Base-by-base conservation (phyloP, 768 basidiomycete genomes). In the Fomitopsis pulvina region DNA sequence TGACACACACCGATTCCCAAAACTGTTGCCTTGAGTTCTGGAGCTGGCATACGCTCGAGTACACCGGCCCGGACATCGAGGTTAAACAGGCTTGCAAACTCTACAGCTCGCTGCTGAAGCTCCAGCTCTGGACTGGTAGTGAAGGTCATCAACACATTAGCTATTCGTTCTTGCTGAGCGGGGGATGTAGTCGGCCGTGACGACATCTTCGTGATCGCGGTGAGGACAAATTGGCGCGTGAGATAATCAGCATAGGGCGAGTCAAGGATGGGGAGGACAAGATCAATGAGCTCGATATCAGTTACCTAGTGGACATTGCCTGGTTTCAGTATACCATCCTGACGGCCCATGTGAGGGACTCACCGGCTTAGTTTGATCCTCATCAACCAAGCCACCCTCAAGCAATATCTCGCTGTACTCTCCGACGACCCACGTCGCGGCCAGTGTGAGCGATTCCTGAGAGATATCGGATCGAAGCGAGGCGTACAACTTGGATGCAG, bases 1-100 rank as follows among this genome's bases (percentile, higher is more conserved):
- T 38, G 12, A 43, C 30, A 70, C 80, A 55, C 57, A 94, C 92
- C 89, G 52, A 87, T 78, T 41, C 92, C 96, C 77, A 95, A 87
- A 2, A 98, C 89, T 2, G 95, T 97, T n/a, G 88, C 86, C 70
- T 94, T 96, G 56, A 98, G 70, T 65, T 99, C 96, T 1, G 96
- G 96, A 4, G 92, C 88, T n/a, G 96, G 96, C 96, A 99, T 99
- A 48, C 92, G 80, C 71, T 99, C 96, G 52, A 98, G 66, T 1
- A 99, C 92, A 30, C 95, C 96, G 7, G 77, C 74, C 52, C 80
- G 75, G 20, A 88, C 69, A n/a, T 87, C 82, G 7, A 91, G 68
- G 25, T 76, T 80, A 63, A 91, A 92, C 57, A 99, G 64, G 58
- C 80, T 87, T 1, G 87, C 89, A 66, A 93, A 98, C 66, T 99